Conservation (phyloP, 495 filamentous ascomycete species). For the Penicillium paradoxum region DNA sequence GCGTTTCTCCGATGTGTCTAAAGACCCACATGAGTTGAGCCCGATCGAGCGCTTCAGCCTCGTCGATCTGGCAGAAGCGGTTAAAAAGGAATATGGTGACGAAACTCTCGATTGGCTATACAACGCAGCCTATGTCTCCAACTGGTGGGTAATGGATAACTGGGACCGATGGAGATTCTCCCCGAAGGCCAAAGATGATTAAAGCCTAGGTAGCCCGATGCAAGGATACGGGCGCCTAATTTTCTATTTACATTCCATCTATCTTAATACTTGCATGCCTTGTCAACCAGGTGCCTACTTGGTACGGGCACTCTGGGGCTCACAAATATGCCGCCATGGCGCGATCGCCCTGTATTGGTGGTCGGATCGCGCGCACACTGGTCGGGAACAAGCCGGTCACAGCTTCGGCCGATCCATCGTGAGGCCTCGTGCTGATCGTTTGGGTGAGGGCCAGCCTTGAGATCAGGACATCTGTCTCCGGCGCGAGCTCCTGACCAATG, state of each 20-base stretch:
- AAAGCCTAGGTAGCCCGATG: not conserved
- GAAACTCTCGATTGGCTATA: slow-evolving; percentile 39
- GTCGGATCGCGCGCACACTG: not conserved
- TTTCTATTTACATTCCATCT: slow-evolving; percentile 7
- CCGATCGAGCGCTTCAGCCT: slow-evolving; percentile 34
- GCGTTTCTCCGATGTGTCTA: slow-evolving; percentile 40
- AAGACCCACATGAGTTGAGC: slow-evolving; percentile 37
- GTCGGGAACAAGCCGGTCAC: not conserved
- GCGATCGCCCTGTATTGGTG: not conserved
- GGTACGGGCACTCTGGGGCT: not conserved
- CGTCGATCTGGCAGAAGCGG: slow-evolving; percentile 25
- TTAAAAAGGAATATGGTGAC: slow-evolving; percentile 31
- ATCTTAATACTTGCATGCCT: slow-evolving; percentile 9
- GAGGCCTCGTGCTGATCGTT: not conserved
- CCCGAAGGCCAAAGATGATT: not conserved
- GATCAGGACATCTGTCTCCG: not conserved
- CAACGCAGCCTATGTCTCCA: slow-evolving; percentile 39
- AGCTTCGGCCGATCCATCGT: not conserved
- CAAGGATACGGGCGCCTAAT: not conserved
- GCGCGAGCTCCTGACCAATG: not conserved
- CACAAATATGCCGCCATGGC: not conserved
- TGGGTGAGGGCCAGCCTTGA: not conserved
- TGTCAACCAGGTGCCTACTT: not conserved
- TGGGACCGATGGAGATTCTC: slow-evolving; percentile 22
- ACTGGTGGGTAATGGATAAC: slow-evolving; percentile 44